Evolutionary conservation across 139 green algal species (phyloP).

Genomic region (Chlamydomonas applanata): DNA sequence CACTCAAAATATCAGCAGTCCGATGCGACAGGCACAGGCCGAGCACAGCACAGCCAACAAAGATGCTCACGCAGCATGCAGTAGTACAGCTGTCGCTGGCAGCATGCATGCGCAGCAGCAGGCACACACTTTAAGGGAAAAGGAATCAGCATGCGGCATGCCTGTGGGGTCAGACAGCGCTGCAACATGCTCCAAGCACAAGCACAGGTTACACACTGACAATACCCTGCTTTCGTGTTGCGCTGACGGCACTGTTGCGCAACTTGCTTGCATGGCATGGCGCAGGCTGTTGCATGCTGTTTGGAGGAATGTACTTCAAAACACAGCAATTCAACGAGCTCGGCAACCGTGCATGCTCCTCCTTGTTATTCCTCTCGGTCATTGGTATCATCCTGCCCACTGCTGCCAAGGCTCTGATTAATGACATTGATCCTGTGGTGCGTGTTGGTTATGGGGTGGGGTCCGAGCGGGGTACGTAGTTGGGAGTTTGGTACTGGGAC

Average conservation of each 20-base stretch:
- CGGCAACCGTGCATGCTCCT: conserved; percentile 28
- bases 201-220: background rate
- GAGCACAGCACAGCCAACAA: too few species aligned
- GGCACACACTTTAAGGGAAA: background rate
- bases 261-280: too few species aligned
- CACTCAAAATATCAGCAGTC: too few species aligned
- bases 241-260: too few species aligned
- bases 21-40: too few species aligned
- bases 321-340: conserved; percentile 74
- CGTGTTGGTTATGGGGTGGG: too few species aligned
- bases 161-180: background rate
- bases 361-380: conserved; percentile 77
- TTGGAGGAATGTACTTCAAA: conserved; percentile 70
- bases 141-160: background rate
- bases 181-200: background rate
- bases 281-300: conserved; percentile 84
- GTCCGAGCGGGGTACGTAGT: background rate
- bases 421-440: too few species aligned
- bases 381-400: conserved; percentile 79
- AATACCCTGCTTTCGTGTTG: background rate
- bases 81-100: too few species aligned
- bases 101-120: background rate
- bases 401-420: background rate
- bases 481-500: too few species aligned
- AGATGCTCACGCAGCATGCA: too few species aligned